Evolutionary conservation across 305 asterid genomes (phyloP).

Genomic region (Stenogyne calaminthoides): DNA sequence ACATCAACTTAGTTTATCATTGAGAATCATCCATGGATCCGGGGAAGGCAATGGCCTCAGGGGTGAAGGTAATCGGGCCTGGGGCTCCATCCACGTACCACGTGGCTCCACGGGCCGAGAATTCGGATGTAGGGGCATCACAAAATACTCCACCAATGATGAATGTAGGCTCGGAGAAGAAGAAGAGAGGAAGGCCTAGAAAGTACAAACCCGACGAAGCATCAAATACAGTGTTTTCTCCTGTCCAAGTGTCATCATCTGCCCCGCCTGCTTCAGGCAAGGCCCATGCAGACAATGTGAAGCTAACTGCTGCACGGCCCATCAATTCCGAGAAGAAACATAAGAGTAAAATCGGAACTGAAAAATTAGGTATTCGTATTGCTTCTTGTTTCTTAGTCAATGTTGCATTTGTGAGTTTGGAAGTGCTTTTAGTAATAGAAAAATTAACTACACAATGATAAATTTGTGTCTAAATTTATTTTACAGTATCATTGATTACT

Average conservation of each 20-base stretch:
- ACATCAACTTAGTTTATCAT: slow-evolving; percentile 22
- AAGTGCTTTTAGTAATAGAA: slow-evolving; percentile 19
- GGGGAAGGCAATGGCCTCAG: slow-evolving; percentile 53
- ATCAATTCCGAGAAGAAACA: slow-evolving; percentile 54
- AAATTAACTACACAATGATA: background rate
- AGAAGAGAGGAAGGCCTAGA: slow-evolving; percentile 90
- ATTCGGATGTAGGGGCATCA: slow-evolving; percentile 31
- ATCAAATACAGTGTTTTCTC: slow-evolving; percentile 37
- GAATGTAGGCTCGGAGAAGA: slow-evolving; percentile 53
- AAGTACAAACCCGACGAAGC: slow-evolving; percentile 69
- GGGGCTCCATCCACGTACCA: slow-evolving; percentile 65
- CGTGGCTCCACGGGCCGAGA: slow-evolving; percentile 60
- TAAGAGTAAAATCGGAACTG: slow-evolving; percentile 52
- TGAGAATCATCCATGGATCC: slow-evolving; percentile 55
- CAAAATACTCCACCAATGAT: slow-evolving; percentile 31
- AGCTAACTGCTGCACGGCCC: slow-evolving; percentile 32
- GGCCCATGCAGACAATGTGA: slow-evolving; percentile 41
- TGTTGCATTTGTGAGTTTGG: slow-evolving; percentile 3
- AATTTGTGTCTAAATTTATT: background rate
- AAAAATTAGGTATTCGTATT: slow-evolving; percentile 52
- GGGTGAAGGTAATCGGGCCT: slow-evolving; percentile 52
- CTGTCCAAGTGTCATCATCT: slow-evolving; percentile 46
- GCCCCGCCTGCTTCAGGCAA: slow-evolving; percentile 51
- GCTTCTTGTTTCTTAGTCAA: slow-evolving; percentile 13
- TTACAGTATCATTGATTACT: background rate